phyloP scores from a whole-genome alignment of 495 filamentous ascomycete species.

The Penicillium cinerascens region DNA sequence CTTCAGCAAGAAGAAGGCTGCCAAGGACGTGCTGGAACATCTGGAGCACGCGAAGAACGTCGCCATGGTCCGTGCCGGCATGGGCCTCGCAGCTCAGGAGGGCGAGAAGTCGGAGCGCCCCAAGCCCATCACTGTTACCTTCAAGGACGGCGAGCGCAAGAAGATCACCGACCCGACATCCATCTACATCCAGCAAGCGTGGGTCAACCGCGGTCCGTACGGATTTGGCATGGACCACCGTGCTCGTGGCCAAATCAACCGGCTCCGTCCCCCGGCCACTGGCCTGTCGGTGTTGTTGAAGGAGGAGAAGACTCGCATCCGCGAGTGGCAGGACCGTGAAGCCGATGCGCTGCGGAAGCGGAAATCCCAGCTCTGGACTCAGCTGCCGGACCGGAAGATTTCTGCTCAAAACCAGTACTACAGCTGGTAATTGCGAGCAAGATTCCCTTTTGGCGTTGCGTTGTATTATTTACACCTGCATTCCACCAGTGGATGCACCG shows the following conservation, averaged over 20 bases:
- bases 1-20: conserved; percentile 90
- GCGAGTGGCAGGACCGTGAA: conserved; percentile 71
- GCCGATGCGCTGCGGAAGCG: conserved; percentile 65
- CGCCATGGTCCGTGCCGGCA: conserved; percentile 73
- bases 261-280: conserved; percentile 63
- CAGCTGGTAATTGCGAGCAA: conserved; percentile 61
- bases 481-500: conserved; percentile 5
- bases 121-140: conserved; percentile 35
- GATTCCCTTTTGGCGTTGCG: conserved; percentile 21
- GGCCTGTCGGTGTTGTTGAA: conserved; percentile 82
- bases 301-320: conserved; percentile 83
- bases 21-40: conserved; percentile 72
- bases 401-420: conserved; percentile 77
- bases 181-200: conserved; percentile 87
- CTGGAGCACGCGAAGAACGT: conserved; percentile 71
- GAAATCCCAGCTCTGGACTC: conserved; percentile 74
- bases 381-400: conserved; percentile 66
- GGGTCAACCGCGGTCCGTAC: conserved; percentile 76
- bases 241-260: conserved; percentile 62
- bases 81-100: conserved; percentile 59
- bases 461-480: conserved; percentile 26
- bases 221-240: conserved; percentile 55
- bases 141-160: conserved; percentile 49
- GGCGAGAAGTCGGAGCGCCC: conserved; percentile 29
- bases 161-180: conserved; percentile 63